Percentiles rank a stretch among this genome's conserved stretches.
Evolutionary conservation across 2,329 filamentous ascomycete species (phyloP).

Genomic region (Ampelomyces quisqualis): DNA sequence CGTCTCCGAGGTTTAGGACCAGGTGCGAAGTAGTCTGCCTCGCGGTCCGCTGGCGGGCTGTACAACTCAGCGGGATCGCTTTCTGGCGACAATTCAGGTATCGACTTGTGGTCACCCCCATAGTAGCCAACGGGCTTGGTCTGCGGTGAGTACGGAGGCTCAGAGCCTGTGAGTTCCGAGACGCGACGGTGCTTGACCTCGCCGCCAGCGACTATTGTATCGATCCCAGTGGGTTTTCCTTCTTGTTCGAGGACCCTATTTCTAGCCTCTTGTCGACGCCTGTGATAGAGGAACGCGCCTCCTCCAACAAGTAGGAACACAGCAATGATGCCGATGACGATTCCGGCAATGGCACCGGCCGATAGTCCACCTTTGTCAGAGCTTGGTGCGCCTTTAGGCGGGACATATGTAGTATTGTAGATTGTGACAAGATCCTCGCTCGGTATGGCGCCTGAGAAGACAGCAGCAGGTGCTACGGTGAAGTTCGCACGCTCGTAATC

Average conservation of each 20-base stretch:
- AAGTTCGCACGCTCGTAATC: constrained; percentile 43
- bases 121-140: constrained; percentile 31
- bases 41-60: constrained; percentile 27
- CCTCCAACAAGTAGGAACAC: constrained; percentile 26
- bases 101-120: constrained; percentile 26
- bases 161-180: constrained; percentile 40
- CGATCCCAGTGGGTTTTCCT: constrained; percentile 26
- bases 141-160: constrained; percentile 29
- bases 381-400: background rate
- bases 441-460: constrained; percentile 24
- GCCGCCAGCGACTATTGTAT: constrained; percentile 27
- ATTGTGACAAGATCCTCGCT: constrained; percentile 25
- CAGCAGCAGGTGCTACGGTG: constrained; percentile 33
- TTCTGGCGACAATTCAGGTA: constrained; percentile 38
- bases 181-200: constrained; percentile 36
- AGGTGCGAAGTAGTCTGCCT: constrained; percentile 31
- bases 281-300: constrained; percentile 32
- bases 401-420: constrained; percentile 20
- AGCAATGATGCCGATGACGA: constrained; percentile 37
- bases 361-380: constrained; percentile 18
- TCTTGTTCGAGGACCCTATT: constrained; percentile 8
- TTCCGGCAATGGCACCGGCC: constrained; percentile 36
- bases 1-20: constrained; percentile 19
- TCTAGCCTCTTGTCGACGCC: constrained; percentile 18
- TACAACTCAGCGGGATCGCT: constrained; percentile 39